Base-by-base conservation (phyloP, 2,329 filamentous ascomycete genomes). In the Aspergillus sp. region DNA sequence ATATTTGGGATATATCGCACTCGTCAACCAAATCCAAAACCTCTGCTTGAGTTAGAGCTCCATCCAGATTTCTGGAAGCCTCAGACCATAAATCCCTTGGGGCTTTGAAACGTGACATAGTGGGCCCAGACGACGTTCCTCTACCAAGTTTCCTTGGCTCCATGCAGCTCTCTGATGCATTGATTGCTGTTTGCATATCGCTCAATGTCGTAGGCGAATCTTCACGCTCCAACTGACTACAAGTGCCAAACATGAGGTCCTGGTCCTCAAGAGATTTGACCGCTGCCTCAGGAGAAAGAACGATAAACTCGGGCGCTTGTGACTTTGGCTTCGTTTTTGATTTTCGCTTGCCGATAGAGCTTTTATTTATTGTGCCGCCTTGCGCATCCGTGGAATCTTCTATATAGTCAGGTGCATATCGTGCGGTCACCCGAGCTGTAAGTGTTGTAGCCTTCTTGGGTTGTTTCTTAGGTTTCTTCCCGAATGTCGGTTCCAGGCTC, bases 201-300 rank as follows among this genome's bases (percentile, higher is more conserved):
- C 49, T 55, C 34, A 61, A 48, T 27, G 82, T 76, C 0, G 77
- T 78, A 0, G 85, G 85, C 0, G 85, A 86, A 33, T 88, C 80
- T 47, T 88, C 85, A 46, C 77, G 71, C 9, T 83, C 84, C 27
- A 94, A 69, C 62, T 94, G 88, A 62, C 88, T 94, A 1, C 85
- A 90, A 0, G 88, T 93, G 1, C 88, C 88, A 66, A 94, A 94
- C 0, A 94, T 69, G 59, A 90, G 86, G 49, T 89, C 81, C 61
- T 93, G 88, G 1, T 77, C 72, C 3, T 78, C 73, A 9, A 85
- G 77, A 54, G 84, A 77, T 44, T 78, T 78, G 39, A 83, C 66
- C 1, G 87, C 88, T 27, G 83, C 78, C 42, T 71, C 72, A 0
- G 88, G 88, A 1, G 86, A 87, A 7, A 87, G 70, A 2, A 94